These are phyloP conservation scores for Cicer pinnatifidum DNA, from an alignment of 306 rosid genomes.

Conservation along the genomic window DNA sequence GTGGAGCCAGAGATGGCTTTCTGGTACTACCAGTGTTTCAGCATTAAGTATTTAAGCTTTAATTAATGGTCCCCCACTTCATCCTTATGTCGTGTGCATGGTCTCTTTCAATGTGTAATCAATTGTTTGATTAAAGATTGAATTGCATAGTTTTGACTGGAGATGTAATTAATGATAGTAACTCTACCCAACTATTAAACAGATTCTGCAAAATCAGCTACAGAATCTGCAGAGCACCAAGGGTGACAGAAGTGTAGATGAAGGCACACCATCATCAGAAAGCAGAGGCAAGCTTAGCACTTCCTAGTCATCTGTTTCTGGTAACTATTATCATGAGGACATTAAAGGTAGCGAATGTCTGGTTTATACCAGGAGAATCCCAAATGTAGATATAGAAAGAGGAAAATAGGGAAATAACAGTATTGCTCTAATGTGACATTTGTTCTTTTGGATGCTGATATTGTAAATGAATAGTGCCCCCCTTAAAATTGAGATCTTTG, in stretches of 20 bases:
- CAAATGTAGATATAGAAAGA: constrained; percentile 54
- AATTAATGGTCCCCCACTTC: background rate
- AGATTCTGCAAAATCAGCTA: constrained; percentile 72
- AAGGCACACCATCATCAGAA: constrained; percentile 47
- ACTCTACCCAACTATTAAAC: constrained; percentile 13
- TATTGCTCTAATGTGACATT: constrained; percentile 41
- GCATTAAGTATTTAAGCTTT: background rate
- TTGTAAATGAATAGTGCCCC: constrained; percentile 46
- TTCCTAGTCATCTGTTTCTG: constrained; percentile 47
- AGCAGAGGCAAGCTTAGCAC: constrained; percentile 62
- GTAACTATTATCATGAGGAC: constrained; percentile 30
- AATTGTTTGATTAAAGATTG: constrained; percentile 30
- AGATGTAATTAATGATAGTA: constrained; percentile 1
- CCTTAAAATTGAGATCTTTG: constrained; percentile 34
- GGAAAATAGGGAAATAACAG: constrained; percentile 46
- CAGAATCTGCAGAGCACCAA: constrained; percentile 58
- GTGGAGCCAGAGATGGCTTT: background rate
- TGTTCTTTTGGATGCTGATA: constrained; percentile 42
- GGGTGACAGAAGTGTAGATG: constrained; percentile 45
- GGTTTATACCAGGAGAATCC: constrained; percentile 36
- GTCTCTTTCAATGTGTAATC: constrained; percentile 13
- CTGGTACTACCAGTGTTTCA: background rate
- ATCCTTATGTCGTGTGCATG: background rate
- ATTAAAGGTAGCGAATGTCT: constrained; percentile 13
- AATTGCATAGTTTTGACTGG: constrained; percentile 30